Base-by-base conservation (phyloP, 2,329 filamentous ascomycete genomes). In the Juglanconis oblonga region DNA sequence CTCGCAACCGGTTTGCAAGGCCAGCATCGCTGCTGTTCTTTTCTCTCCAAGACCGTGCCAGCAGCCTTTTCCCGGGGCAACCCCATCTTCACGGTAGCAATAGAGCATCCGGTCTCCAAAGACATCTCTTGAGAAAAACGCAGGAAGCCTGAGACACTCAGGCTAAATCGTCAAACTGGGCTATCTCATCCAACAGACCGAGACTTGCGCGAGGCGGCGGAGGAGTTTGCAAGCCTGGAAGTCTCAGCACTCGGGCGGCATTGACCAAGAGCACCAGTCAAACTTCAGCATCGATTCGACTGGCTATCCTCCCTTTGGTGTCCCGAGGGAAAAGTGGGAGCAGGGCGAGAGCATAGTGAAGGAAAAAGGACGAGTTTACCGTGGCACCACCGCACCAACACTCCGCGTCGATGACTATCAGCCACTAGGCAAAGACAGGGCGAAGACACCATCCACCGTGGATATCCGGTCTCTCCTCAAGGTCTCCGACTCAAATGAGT, bases 381-480 rank as follows among this genome's bases (percentile, higher is more conserved):
- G 44, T 52, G 38, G 48, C 24, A 40, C n/a, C 17, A 29, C 50
- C 24, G 29, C 17, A 40, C 6, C 38, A 6, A 42, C 38, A 24
- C 47, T 38, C 45, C 55, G 57, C 62, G 64, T 71, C 68, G 68
- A 75, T 74, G 73, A 73, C 64, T 65, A 67, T 49, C 61, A 62
- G 67, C 69, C 70, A 64, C 60, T 67, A 69, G 74, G 71, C 74
- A 69, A 63, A 63, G 47, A 59, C 70, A 72, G 67, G 57, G 67
- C 67, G 65, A 74, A 55, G 72, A 72, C 67, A 82, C 82, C 84
- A 85, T 81, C 33, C 86, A 93, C 82, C 85, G 88, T 97, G 92
- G 92, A 97, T 93, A 96, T 97, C 89, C 87, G 90, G 77, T 88
- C 89, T 67, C 85, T 97, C 67, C 85, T 97, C 77, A 91, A 93